phyloP scores from a whole-genome alignment of 2,329 filamentous ascomycete genomes.

The Gremmenia infestans region DNA sequence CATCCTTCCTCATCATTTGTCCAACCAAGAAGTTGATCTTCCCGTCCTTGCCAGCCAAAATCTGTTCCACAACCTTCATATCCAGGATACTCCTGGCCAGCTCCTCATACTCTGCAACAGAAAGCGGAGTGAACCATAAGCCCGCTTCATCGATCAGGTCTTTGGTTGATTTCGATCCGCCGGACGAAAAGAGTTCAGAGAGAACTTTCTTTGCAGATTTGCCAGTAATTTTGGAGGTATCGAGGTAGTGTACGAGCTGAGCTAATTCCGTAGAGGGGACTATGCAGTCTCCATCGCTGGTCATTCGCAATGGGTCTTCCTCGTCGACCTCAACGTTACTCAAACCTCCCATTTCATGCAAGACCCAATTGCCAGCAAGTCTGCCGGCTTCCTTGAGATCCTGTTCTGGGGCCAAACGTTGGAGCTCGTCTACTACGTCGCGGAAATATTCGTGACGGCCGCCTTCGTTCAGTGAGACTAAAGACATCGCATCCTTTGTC shows the following conservation, averaged over 20 bases:
- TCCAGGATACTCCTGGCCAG: conserved; percentile 53
- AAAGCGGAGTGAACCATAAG: conserved; percentile 49
- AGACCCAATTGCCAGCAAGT: conserved; percentile 60
- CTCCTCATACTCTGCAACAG: conserved; percentile 48
- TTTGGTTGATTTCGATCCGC: conserved; percentile 25
- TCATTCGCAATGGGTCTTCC: conserved; percentile 23
- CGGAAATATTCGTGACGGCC: conserved; percentile 79
- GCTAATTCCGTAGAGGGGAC: conserved; percentile 33
- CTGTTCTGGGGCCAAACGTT: conserved; percentile 1
- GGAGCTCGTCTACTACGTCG: conserved; percentile 48
- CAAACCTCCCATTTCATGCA: conserved; percentile 70
- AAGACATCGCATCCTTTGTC: conserved; percentile 74
- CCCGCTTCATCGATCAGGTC: conserved; percentile 53
- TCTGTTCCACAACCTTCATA: conserved; percentile 50
- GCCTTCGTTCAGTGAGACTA: conserved; percentile 73
- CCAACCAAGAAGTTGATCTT: conserved; percentile 66
- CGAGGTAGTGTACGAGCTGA: conserved; percentile 39
- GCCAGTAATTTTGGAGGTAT: conserved; percentile 43
- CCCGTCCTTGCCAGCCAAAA: conserved; percentile 55
- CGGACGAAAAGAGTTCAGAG: conserved; percentile 42
- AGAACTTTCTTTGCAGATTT: conserved; percentile 57
- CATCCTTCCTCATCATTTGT: conserved; percentile 59
- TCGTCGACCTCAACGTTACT: conserved; percentile 41
- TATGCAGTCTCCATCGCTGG: conserved; percentile 21
- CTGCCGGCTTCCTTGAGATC: conserved; percentile 34